Conservation (phyloP, 2,329 filamentous ascomycete genomes). For the Beauveria bassiana region DNA sequence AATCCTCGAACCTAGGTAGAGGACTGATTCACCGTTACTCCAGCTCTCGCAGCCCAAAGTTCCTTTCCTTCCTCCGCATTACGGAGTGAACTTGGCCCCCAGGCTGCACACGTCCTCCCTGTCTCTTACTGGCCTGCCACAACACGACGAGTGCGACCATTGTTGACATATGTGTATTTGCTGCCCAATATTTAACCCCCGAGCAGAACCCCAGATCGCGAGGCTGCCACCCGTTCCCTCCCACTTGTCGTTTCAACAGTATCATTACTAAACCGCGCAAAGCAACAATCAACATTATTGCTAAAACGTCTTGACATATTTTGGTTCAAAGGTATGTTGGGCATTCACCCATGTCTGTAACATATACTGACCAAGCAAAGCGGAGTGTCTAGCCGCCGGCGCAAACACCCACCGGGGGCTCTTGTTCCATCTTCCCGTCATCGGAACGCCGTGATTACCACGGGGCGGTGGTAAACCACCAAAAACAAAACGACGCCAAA, state of each 20-base stretch:
- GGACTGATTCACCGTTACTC: constrained; percentile 8
- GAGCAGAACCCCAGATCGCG: constrained; percentile 8
- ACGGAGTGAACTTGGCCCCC: constrained; percentile 3
- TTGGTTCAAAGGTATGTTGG: background rate
- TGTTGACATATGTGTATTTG: constrained; percentile 10
- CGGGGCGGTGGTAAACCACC: constrained; percentile 3
- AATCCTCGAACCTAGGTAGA: constrained; percentile 3
- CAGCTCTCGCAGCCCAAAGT: constrained; percentile 8
- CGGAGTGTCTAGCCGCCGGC: background rate
- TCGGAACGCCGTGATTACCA: constrained; percentile 7
- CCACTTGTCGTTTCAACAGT: background rate
- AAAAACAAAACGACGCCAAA: background rate
- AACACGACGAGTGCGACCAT: constrained; percentile 7
- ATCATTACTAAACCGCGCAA: background rate
- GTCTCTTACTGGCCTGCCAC: constrained; percentile 7
- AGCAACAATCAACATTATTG: background rate
- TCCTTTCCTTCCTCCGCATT: constrained; percentile 7
- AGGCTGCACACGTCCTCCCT: constrained; percentile 10
- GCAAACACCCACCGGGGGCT: constrained; percentile 4
- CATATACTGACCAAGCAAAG: background rate
- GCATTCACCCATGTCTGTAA: background rate
- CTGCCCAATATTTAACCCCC: constrained; percentile 12
- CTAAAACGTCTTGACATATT: background rate
- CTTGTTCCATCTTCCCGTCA: constrained; percentile 9
- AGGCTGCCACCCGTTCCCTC: background rate